Evolutionary conservation across 306 rosid species (phyloP).

Genomic region (Delonix regia): DNA sequence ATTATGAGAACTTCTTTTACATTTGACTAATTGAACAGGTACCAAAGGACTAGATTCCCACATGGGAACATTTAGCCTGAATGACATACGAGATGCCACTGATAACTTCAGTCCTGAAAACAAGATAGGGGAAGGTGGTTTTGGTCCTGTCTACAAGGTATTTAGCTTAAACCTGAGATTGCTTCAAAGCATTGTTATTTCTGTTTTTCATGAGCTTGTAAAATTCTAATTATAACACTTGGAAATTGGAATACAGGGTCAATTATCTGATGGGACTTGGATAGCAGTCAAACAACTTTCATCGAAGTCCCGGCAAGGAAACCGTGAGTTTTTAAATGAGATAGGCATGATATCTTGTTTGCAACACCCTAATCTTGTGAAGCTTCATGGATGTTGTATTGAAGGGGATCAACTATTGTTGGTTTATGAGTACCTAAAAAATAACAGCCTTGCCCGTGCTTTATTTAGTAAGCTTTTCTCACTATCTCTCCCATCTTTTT

Average conservation of each 20-base stretch:
- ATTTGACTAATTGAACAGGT: conserved; percentile 37
- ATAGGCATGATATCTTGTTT: conserved; percentile 61
- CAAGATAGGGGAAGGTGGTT: conserved; percentile 83
- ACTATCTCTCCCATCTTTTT: not conserved
- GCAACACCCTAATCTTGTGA: conserved; percentile 70
- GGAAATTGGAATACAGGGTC: conserved; percentile 45
- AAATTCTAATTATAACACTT: conserved; percentile 11
- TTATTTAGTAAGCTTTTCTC: conserved; percentile 57
- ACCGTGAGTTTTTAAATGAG: conserved; percentile 59
- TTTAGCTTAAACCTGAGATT: not conserved
- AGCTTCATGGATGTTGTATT: conserved; percentile 62
- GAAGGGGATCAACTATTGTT: conserved; percentile 58
- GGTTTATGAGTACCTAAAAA: conserved; percentile 69
- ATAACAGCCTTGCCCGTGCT: conserved; percentile 57
- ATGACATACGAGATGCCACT: conserved; percentile 62
- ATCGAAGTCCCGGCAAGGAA: conserved; percentile 56
- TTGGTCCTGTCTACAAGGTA: conserved; percentile 80
- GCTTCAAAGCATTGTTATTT: not conserved
- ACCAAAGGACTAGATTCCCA: conserved; percentile 38
- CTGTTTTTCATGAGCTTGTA: conserved; percentile 2
- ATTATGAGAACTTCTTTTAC: not conserved
- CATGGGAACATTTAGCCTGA: conserved; percentile 44
- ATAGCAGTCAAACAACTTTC: conserved; percentile 67
- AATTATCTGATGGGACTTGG: conserved; percentile 52
- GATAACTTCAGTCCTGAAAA: conserved; percentile 55